Conservation (phyloP, 2,329 filamentous ascomycete species). For the Beauveria sp. region DNA sequence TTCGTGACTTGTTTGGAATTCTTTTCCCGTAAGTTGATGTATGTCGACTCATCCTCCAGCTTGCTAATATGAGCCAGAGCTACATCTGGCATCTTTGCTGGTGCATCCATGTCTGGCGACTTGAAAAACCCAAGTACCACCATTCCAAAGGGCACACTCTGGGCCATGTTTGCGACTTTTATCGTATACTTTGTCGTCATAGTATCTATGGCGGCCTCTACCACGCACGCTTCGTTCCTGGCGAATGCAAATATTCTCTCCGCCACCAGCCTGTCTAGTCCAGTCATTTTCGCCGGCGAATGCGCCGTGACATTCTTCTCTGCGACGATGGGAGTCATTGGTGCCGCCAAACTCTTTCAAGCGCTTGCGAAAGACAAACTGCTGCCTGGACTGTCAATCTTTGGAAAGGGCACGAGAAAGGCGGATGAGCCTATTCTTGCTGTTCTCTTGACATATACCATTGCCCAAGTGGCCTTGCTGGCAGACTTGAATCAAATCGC, state of each 20-base stretch:
- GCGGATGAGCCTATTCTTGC: slow-evolving; percentile 70
- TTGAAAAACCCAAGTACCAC: slow-evolving; percentile 74
- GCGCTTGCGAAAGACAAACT: slow-evolving; percentile 73
- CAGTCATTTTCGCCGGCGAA: slow-evolving; percentile 71
- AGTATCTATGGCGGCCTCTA: slow-evolving; percentile 68
- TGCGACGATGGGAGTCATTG: slow-evolving; percentile 78
- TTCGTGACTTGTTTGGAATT: slow-evolving; percentile 78
- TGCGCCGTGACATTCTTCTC: slow-evolving; percentile 80
- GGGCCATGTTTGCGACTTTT: slow-evolving; percentile 69
- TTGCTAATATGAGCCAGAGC: slow-evolving; percentile 24
- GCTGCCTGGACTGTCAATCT: slow-evolving; percentile 66
- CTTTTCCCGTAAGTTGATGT: slow-evolving; percentile 56
- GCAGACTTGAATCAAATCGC: slow-evolving; percentile 83
- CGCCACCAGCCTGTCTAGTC: slow-evolving; percentile 67
- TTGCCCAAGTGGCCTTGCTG: slow-evolving; percentile 73
- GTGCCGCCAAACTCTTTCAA: slow-evolving; percentile 76
- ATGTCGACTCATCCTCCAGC: slow-evolving; percentile 39
- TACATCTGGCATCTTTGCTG: slow-evolving; percentile 54
- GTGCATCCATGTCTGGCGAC: slow-evolving; percentile 87
- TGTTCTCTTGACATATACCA: slow-evolving; percentile 65
- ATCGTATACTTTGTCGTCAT: slow-evolving; percentile 69
- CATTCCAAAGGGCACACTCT: slow-evolving; percentile 78
- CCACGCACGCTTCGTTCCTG: slow-evolving; percentile 66
- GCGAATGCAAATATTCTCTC: slow-evolving; percentile 73
- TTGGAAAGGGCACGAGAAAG: slow-evolving; percentile 64